Evolutionary conservation across 2,329 filamentous ascomycete species (phyloP), one percentile per base, ranked within the genome.

Genomic region (Phialophora macrospora): DNA sequence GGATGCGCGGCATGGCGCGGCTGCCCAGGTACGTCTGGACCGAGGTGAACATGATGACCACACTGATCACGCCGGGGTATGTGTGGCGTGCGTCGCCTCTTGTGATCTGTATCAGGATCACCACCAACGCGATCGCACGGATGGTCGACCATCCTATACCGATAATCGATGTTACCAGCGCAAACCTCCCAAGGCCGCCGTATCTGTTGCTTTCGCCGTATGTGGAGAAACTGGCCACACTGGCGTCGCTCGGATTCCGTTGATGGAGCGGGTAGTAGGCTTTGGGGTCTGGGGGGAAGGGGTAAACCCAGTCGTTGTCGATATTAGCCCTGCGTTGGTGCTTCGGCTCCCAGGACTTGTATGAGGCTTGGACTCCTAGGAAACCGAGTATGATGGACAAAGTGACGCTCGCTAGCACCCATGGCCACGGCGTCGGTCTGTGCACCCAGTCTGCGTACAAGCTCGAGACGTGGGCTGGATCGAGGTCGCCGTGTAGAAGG

Each of bases 11-110:
- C 52, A 65, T 62, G 28, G 63, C 63, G 20, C 63, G 58, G 32
- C 58, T 65, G 22, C 63, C 63, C 14, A 65, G 41, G 63, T 65
- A 65, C 28, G 63, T 65, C 11, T 65, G 63, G 11, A 65, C 59
- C 32, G 63, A 65, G 17, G 63, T 62, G 30, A 65, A 65, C 63
- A 65, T 57, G 30, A 65, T 62, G 24, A 65, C 63, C 34, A 65
- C 52, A 54, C 52, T 65, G 58, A 59, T 55, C 28, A 65, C 55
- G 20, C 63, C 63, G 4, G 63, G 63, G 52, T 62, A 65, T 20
- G 58, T 65, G 38, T 65, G 63, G 44, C 46, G 28, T 24, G 48
- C 58, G 28, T 65, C 63, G 28, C 58, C 63, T 28, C 32, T 38
- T 38, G 54, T 62, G 58, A 65, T 65, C n/a, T 54, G 32, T 14